Evolutionary conservation across 768 basidiomycete species (phyloP).

Genomic region (Boletus coccyginus): DNA sequence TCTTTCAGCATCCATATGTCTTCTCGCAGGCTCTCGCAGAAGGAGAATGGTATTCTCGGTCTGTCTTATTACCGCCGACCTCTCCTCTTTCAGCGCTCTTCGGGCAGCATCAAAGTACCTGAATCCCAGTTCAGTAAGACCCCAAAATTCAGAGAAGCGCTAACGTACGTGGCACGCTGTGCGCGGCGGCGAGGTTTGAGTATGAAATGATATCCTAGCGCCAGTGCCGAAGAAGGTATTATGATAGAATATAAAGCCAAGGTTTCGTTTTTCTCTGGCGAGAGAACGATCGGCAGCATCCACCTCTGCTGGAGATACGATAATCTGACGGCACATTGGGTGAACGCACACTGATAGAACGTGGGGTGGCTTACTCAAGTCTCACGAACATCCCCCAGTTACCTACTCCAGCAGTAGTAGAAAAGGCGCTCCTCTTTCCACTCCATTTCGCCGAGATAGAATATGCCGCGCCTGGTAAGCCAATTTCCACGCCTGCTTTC

Average conservation of each 20-base stretch:
- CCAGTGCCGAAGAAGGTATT: constrained; percentile 52
- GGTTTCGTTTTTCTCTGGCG: constrained; percentile 44
- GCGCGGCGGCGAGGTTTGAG: constrained; percentile 53
- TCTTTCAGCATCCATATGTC: constrained; percentile 61
- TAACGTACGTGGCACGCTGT: constrained; percentile 50
- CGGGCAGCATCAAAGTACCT: constrained; percentile 70
- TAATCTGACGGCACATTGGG: constrained; percentile 37
- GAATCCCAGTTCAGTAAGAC: constrained; percentile 18
- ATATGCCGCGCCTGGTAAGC: constrained; percentile 44
- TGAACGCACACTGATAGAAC: constrained; percentile 12
- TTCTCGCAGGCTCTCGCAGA: constrained; percentile 65
- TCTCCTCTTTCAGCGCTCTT: constrained; percentile 60
- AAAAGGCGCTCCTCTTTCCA: constrained; percentile 41
- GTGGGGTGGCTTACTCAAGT: constrained; percentile 45
- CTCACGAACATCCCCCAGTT: constrained; percentile 48
- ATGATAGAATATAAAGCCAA: constrained; percentile 51
- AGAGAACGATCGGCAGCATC: constrained; percentile 55
- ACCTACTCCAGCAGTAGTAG: constrained; percentile 43
- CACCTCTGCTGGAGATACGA: constrained; percentile 57
- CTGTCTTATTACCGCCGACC: constrained; percentile 59
- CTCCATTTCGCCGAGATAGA: constrained; percentile 50
- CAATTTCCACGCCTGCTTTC: constrained; percentile 48
- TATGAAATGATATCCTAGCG: constrained; percentile 55
- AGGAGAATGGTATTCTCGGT: constrained; percentile 60
- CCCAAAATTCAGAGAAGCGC: constrained; percentile 8